phyloP scores from a whole-genome alignment of 805 yeast species.

The Pichia nakasei region DNA sequence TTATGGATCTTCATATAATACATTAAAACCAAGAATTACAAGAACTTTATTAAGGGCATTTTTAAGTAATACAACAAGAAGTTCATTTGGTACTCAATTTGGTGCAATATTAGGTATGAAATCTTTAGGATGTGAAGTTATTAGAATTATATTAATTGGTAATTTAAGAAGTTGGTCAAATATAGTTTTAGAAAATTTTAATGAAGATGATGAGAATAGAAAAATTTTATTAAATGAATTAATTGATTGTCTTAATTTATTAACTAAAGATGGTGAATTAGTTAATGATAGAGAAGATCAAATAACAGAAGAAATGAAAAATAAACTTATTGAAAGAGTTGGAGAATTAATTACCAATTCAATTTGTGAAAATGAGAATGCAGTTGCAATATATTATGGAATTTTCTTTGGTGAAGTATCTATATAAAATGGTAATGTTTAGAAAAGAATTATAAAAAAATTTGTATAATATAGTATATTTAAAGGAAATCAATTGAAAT shows the following conservation, averaged over 20 bases:
- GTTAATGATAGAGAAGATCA: conserved; percentile 5
- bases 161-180: conserved; percentile 75
- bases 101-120: conserved; percentile 84
- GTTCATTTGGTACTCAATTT: conserved; percentile 82
- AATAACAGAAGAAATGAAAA: conserved; percentile 17
- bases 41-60: conserved; percentile 88
- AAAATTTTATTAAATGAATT: conserved; percentile 35
- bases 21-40: conserved; percentile 87
- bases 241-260: conserved; percentile 44
- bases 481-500: conserved; percentile 10
- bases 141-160: conserved; percentile 75
- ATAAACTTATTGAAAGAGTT: conserved; percentile 45
- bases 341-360: conserved; percentile 50
- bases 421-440: not conserved
- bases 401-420: conserved; percentile 60
- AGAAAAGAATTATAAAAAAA: conserved; percentile 3
- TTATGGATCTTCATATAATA: conserved; percentile 79
- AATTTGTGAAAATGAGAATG: conserved; percentile 40
- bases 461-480: not conserved
- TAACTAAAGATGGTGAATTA: conserved; percentile 31
- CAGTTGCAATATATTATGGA: conserved; percentile 47
- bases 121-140: conserved; percentile 80
- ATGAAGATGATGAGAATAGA: conserved; percentile 15
- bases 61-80: conserved; percentile 56
- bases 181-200: conserved; percentile 36